These are phyloP conservation scores for Raddia distichophylla DNA, from an alignment of 176 grass and related monocot species.

Conservation along the genomic window DNA sequence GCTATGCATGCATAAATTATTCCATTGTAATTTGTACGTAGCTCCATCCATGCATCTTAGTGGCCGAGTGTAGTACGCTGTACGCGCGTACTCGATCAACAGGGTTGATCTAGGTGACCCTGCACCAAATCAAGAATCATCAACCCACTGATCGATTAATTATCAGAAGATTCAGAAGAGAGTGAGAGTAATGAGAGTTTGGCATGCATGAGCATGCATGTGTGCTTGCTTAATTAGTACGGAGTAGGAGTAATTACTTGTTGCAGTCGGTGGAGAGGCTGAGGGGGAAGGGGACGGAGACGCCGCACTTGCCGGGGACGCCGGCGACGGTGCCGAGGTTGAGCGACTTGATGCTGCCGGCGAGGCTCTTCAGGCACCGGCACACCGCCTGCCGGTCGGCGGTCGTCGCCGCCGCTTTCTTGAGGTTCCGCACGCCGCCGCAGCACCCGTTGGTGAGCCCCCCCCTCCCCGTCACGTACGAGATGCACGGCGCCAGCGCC, in stretches of 20 bases:
- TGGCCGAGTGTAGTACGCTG: too few relatives aligned
- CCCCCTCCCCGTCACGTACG: conserved; percentile 39
- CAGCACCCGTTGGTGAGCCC: neutral
- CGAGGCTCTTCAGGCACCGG: conserved; percentile 45
- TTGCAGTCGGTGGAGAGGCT: conserved; percentile 57
- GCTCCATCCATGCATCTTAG: too few relatives aligned
- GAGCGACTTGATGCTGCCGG: conserved; percentile 22
- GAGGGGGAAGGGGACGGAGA: conserved; percentile 49
- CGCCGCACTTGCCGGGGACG: conserved; percentile 50
- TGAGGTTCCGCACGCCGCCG: conserved; percentile 41
- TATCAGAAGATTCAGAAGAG: too few relatives aligned
- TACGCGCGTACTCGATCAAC: too few relatives aligned
- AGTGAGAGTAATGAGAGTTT: too few relatives aligned
- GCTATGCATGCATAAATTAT: too few relatives aligned
- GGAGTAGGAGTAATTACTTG: conserved; percentile 29
- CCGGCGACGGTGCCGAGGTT: conserved; percentile 35
- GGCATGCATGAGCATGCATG: neutral
- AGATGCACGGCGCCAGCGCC: conserved; percentile 39
- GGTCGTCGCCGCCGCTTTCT: neutral
- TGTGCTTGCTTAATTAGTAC: neutral
- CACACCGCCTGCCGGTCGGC: conserved; percentile 34
- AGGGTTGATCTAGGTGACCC: neutral
- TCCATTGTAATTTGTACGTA: too few relatives aligned
- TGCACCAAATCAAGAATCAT: neutral
- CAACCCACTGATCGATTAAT: too few relatives aligned